Base-by-base conservation (phyloP, 768 basidiomycete species). In the Leccinum olivaceopallidum region DNA sequence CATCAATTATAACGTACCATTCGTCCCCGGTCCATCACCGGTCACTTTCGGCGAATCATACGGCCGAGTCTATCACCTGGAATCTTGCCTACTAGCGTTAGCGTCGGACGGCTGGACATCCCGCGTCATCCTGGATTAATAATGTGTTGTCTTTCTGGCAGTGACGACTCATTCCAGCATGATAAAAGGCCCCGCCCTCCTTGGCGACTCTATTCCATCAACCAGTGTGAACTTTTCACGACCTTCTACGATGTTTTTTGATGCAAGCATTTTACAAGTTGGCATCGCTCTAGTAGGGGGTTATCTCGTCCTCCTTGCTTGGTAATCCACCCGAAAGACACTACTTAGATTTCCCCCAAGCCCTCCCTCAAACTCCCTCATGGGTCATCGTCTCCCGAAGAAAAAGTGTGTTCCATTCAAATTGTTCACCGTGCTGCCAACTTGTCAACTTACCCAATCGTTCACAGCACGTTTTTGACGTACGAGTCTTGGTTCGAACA, bases 401-500 rank as follows among this genome's bases (percentile, higher is more conserved):
- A 47, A 61, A 60, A 47, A 57, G 63, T 64, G 18, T 4, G 63
- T 52, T 26, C n/a, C 26, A 16, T 32, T 59, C 26, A 26, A 30
- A 13, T 7, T 13, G 28, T 13, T 58, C 28, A 13, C 8, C 3
- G 18, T 48, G 42, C 5, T 22, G 18, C 24, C 6, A 28, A 37
- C 7, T 26, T 14, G 20, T 3, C 12, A 47, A 47, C 44, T 47
- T 20, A 47, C 44, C 14, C 34, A 5, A 59, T 37, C 20, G 6
- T 44, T 36, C 6, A n/a, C 28, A 67, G 63, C 1, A 28, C 57
- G 1, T 66, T 58, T 36, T 55, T 68, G 16, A 36, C 12, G 5
- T 80, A 81, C 53, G 79, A 81, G 50, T 76, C 81, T 64, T 84
- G 84, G 81, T 82, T 81, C 2, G 76, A 84, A 61, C 69, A 79